Percentiles rank a stretch among this genome's conserved stretches.
Conservation (phyloP, 345 rosid genomes). For the Diplotaxis tenuifolia region DNA sequence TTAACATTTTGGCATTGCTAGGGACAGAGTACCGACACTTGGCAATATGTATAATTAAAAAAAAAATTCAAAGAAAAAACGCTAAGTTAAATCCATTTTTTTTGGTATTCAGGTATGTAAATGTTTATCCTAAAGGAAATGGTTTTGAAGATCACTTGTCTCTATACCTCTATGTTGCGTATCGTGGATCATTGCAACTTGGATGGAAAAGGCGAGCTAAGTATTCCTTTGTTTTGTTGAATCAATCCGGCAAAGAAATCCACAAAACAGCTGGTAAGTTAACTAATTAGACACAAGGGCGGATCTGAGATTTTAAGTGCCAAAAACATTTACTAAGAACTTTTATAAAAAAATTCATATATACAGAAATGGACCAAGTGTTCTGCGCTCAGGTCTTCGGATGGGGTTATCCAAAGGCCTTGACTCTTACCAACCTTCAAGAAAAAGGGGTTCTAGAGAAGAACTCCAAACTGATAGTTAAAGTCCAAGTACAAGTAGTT, state of each 20-base stretch:
- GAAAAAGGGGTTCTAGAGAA: not conserved
- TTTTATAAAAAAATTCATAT: not conserved
- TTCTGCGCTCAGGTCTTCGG: not conserved
- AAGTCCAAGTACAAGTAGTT: conserved; percentile 1
- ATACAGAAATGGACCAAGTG: not conserved
- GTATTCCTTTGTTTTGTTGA: not conserved
- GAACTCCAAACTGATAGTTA: not conserved
- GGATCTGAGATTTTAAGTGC: not conserved
- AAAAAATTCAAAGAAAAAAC: too few species aligned
- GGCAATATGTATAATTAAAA: too few species aligned
- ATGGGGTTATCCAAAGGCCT: not conserved
- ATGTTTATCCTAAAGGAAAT: not conserved
- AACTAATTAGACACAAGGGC: not conserved
- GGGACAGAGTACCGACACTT: too few species aligned
- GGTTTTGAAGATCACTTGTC: not conserved
- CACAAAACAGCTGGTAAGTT: not conserved
- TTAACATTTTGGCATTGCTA: too few species aligned
- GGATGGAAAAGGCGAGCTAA: conserved; percentile 2
- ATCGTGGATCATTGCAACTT: not conserved
- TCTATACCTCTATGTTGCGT: not conserved
- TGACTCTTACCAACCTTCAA: not conserved
- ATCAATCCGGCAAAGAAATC: conserved; percentile 3
- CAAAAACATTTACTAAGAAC: not conserved
- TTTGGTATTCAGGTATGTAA: not conserved
- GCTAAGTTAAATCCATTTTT: not conserved